Evolutionary conservation across 1,284 basidiomycete species (phyloP), one percentile per base, ranked within the genome.

Genomic region (Leccinum huronense): DNA sequence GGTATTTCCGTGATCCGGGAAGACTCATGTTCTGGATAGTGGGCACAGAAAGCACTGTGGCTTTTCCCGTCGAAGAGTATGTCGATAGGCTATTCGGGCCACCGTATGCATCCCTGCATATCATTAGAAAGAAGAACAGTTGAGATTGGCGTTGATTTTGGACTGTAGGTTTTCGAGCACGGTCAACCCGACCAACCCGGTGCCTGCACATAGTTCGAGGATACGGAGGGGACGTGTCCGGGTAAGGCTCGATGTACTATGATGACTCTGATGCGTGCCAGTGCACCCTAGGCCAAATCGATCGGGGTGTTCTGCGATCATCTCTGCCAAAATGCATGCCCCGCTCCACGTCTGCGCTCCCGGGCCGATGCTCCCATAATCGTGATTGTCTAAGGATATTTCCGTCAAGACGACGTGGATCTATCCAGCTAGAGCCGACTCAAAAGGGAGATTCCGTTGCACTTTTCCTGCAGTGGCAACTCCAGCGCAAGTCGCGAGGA

Each of bases 281-380:
- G 33, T 36, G 13, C 11, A 45, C 31, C 54, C 61, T 8, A 88
- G 73, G 4, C 83, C 83, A 70, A 90, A 93, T 2, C 69, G 68
- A 1, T 65, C 71, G 0, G 92, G 91, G 30, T 81, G 73, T 23
- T 87, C 81, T 1, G 85, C 83, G 60, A 96, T 85, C 76, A 89
- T 84, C 70, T 94, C 88, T 0, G 93, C 86, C 51, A 97, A 82
- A 5, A 96, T 84, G 68, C 91, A 94, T 1, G 93, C 90, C 5
- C 33, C 87, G 1, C 94, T 94, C 94, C 94, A 97, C 0, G 94
- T 97, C 76, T 96, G 94, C 23, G 93, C 89, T 6, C 94, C 23
- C 23, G 23, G 23, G 23, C 23, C 95, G 19, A 95, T 89, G 60
- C 85, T 88, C 5, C 83, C 79, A 68, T 89, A 90, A 71, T 95